These are phyloP conservation scores for Parmelia sp. DNA, from an alignment of 495 filamentous ascomycete species.

Conservation along the genomic window DNA sequence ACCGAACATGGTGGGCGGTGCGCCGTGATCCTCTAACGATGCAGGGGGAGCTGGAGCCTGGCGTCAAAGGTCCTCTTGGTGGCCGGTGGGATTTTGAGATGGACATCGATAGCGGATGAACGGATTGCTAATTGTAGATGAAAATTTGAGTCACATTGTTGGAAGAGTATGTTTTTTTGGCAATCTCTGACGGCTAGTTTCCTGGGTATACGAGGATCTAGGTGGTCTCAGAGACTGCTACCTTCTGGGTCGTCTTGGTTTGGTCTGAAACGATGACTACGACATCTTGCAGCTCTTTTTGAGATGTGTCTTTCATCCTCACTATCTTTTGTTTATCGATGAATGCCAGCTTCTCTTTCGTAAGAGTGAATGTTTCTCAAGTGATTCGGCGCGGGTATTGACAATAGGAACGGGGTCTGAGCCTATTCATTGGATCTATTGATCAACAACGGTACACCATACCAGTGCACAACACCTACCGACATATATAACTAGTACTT, in stretches of 20 bases:
- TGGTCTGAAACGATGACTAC: not conserved
- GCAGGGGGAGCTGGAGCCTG: conserved; percentile 1
- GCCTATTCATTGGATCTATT: not conserved
- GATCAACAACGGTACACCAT: not conserved
- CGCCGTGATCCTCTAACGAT: not conserved
- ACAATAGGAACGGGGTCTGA: conserved; percentile 7
- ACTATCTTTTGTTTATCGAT: not conserved
- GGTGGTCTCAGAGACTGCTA: conserved; percentile 3
- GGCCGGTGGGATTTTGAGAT: not conserved
- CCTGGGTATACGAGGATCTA: not conserved
- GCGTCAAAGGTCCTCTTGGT: conserved; percentile 1
- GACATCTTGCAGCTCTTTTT: conserved; percentile 16
- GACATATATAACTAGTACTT: not conserved
- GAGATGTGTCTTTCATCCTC: not conserved
- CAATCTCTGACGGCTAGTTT: not conserved
- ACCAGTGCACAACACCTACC: not conserved
- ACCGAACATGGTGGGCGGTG: not conserved
- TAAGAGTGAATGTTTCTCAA: not conserved
- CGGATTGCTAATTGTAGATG: conserved; percentile 14
- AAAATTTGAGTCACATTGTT: not conserved
- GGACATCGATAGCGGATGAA: not conserved
- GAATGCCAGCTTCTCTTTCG: not conserved
- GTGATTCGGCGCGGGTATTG: not conserved
- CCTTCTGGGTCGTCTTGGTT: not conserved
- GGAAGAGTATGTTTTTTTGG: not conserved